Evolutionary conservation across 257 asterid species (phyloP), one percentile per base, ranked within the genome.

Genomic region (Marsdenia floribunda): DNA sequence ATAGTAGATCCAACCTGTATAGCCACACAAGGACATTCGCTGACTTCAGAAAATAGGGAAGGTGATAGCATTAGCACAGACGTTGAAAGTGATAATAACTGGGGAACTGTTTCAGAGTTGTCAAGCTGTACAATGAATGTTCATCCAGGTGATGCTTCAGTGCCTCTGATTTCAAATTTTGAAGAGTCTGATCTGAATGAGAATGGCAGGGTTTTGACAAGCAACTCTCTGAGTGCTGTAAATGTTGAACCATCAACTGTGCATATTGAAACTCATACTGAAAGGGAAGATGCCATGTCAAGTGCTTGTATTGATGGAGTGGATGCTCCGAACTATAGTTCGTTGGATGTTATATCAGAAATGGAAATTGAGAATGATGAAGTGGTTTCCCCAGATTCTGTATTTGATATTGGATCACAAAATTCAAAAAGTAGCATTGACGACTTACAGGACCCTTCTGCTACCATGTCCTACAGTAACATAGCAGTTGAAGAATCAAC

Each of bases 371-470:
- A 82, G 85, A 83, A 86, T 78, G 84, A 82, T 67, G 87, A 84
- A 75, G 79, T 69, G 46, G 73, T 81, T 67, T 83, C 87, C 75
- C 83, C 83, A 60, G 88, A 90, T 83, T 79, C 89, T 0, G 89
- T 79, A 70, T 88, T 90, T 76, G 93, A 90, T 78, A 82, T 76
- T 78, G 88, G 83, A 83, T 87, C 93, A 46, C 74, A 75, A 29
- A 78, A 82, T 78, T 88, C 96, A 75, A 85, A 64, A 75, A 81
- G 84, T 78, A 84, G 91, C 78, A 66, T 47, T 2, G 82, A 89
- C 82, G 96, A 85, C 53, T 73, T 86, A 65, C 78, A 58, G 71
- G 90, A 84, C 60, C 76, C 81, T 64, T 72, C 86, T 81, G 73
- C 83, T 69, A 83, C 44, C 22, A 81, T 83, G 49, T 65, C 64